Conservation (phyloP, 2,329 filamentous ascomycete species). For the Elsinoe necatrix region DNA sequence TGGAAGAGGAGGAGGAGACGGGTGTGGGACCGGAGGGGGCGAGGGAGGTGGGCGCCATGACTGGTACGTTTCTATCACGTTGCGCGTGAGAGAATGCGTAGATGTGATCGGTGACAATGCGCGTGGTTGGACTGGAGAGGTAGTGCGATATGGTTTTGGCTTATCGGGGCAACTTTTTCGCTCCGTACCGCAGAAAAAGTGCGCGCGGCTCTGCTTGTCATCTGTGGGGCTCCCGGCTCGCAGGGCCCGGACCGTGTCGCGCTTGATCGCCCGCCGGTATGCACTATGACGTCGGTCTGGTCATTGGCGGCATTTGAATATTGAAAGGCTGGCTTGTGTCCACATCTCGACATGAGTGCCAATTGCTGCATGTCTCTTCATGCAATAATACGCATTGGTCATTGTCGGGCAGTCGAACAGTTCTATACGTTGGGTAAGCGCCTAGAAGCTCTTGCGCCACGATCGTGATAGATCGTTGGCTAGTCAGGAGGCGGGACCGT, state of each 20-base stretch:
- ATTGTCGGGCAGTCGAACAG: neutral
- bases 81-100: neutral
- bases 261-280: slow-evolving; percentile 1
- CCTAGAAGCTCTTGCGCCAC: neutral
- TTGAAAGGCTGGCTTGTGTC: neutral
- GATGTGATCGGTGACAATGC: no score
- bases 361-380: neutral
- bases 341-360: neutral
- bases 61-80: neutral
- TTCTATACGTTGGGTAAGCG: neutral
- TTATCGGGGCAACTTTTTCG: neutral
- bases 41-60: neutral
- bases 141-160: no score
- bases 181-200: neutral
- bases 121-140: no score
- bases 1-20: neutral
- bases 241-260: neutral
- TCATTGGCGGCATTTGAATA: neutral
- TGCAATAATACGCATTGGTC: neutral
- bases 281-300: neutral
- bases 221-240: neutral
- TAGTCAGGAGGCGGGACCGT: slow-evolving; percentile 10
- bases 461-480: neutral
- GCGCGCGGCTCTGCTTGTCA: neutral
- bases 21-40: neutral